Conservation (phyloP, 2,329 filamentous ascomycete species). For the Trichoderma sp. region DNA sequence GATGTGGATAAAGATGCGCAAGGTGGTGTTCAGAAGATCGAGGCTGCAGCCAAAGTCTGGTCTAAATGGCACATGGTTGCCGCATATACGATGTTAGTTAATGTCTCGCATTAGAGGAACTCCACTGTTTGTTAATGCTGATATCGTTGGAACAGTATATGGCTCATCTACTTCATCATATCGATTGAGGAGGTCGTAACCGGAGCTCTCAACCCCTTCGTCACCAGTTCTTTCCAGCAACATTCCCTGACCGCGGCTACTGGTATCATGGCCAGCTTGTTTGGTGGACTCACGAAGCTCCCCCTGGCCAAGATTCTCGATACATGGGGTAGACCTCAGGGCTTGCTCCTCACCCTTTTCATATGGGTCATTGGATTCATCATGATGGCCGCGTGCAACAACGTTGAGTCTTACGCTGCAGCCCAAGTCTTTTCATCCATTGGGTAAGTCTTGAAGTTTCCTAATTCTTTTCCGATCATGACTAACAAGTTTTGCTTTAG, state of each 20-base stretch:
- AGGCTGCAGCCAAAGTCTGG: conserved; percentile 38
- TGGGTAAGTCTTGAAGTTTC: conserved; percentile 43
- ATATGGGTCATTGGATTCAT: conserved; percentile 53
- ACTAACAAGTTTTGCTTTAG: conserved; percentile 23
- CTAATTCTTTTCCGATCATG: background rate
- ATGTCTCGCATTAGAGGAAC: background rate
- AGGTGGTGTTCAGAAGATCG: conserved; percentile 45
- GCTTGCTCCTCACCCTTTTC: conserved; percentile 52
- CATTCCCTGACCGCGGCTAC: conserved; percentile 55
- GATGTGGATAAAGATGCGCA: conserved; percentile 32
- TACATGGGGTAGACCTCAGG: conserved; percentile 64
- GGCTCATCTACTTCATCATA: conserved; percentile 40
- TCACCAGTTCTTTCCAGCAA: conserved; percentile 48
- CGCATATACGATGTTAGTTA: conserved; percentile 42
- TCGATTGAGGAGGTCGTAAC: conserved; percentile 39
- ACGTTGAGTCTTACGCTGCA: conserved; percentile 59
- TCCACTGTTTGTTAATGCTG: background rate
- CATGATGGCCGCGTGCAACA: conserved; percentile 63
- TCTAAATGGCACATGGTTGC: conserved; percentile 42
- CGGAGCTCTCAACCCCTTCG: conserved; percentile 43
- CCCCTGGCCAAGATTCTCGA: conserved; percentile 66
- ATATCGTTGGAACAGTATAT: conserved; percentile 32
- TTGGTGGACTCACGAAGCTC: conserved; percentile 60
- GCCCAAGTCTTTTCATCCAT: conserved; percentile 65
- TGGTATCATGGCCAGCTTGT: conserved; percentile 51